phyloP scores from a whole-genome alignment of 352 stramenopile genomes.

The Phytophthora sp. region DNA sequence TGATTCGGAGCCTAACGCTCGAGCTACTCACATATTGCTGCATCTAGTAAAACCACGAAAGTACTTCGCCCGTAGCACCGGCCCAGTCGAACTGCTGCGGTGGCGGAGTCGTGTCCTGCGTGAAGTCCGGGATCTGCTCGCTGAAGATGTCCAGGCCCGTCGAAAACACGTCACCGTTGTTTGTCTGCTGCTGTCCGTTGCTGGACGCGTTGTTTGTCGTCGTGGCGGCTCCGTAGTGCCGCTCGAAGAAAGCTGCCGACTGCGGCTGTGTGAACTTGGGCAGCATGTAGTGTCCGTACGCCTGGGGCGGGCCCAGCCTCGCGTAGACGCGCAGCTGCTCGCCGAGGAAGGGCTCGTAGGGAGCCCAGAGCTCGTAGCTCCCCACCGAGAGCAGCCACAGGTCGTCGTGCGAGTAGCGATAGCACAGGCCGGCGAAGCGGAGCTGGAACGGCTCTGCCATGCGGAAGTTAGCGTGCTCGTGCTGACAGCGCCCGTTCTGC shows the following conservation, averaged over 20 bases:
- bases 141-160: constrained; percentile 32
- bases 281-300: constrained; percentile 35
- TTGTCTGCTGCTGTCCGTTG: constrained; percentile 16
- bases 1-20: constrained; percentile 1
- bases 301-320: constrained; percentile 23
- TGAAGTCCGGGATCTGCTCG: constrained; percentile 40
- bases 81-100: constrained; percentile 21
- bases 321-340: constrained; percentile 29
- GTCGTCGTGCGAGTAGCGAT: constrained; percentile 41
- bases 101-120: constrained; percentile 19
- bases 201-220: constrained; percentile 8
- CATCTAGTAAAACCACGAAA: constrained; percentile 45
- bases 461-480: constrained; percentile 41
- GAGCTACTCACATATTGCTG: not conserved
- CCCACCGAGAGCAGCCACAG: constrained; percentile 35
- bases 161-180: constrained; percentile 18
- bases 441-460: constrained; percentile 44
- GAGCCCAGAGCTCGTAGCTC: constrained; percentile 39
- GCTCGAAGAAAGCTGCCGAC: constrained; percentile 30
- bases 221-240: constrained; percentile 28
- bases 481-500: constrained; percentile 32
- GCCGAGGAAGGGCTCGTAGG: constrained; percentile 41
- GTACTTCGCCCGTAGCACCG: constrained; percentile 31
- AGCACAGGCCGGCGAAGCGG: constrained; percentile 38
- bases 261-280: constrained; percentile 38